These are phyloP conservation scores for Fallopia convolvulus DNA, from an alignment of 148 eudicot species.

Conservation along the genomic window DNA sequence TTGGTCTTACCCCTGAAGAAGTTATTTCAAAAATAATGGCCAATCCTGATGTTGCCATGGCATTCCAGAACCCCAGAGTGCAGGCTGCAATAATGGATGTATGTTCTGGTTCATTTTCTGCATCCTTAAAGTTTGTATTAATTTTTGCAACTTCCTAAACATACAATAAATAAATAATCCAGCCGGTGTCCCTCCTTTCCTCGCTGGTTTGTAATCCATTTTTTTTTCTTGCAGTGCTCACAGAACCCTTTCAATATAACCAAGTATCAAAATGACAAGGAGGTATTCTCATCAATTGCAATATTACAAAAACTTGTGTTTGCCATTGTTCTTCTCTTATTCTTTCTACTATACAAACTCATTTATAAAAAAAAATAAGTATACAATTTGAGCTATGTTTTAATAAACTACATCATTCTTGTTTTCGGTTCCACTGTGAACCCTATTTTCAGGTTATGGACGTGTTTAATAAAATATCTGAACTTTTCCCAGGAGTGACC, in stretches of 20 bases:
- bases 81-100: slow-evolving; percentile 99
- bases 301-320: background rate
- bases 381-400: background rate
- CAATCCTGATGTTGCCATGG: slow-evolving; percentile 94
- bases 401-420: background rate
- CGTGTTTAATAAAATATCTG: slow-evolving; percentile 79
- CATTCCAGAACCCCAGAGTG: slow-evolving; percentile 94
- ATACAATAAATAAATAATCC: background rate
- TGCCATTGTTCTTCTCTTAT: background rate
- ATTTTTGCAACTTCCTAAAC: background rate
- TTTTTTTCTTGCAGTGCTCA: slow-evolving; percentile 65
- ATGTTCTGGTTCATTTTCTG: slow-evolving; percentile 20
- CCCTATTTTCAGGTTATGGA: slow-evolving; percentile 61
- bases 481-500: slow-evolving; percentile 78
- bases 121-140: background rate
- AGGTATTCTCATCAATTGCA: slow-evolving; percentile 32
- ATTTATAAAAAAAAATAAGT: background rate
- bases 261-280: slow-evolving; percentile 88
- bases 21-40: slow-evolving; percentile 91
- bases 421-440: background rate
- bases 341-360: background rate
- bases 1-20: slow-evolving; percentile 91
- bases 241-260: slow-evolving; percentile 80
- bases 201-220: background rate
- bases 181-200: background rate